Evolutionary conservation across 1,284 basidiomycete species (phyloP), one percentile per base, ranked within the genome.

Genomic region (Ustilago bromivora): DNA sequence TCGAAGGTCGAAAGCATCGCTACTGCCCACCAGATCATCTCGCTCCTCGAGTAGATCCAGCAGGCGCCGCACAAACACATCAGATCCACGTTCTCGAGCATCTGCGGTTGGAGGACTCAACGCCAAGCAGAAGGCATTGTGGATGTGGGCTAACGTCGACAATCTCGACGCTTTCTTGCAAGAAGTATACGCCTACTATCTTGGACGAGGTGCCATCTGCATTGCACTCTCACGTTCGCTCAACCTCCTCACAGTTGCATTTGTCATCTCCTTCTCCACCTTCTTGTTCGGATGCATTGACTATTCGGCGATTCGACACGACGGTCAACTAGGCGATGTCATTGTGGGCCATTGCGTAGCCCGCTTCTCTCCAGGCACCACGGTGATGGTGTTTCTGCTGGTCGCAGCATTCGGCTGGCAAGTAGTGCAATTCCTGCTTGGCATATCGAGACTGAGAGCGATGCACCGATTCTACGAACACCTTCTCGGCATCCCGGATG

Each of bases 101-200:
- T 71, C 69, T 4, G 66, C 66, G 0, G 58, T 76, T 3, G 73
- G 71, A 1, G 72, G 80, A 9, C 65, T 81, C 19, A 69, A 55
- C 23, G 65, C 66, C 8, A 77, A 74, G 63, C 76, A 82, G 46
- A 81, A 73, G 77, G 96, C 96, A 0, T 86, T 98, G 51, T 99
- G 97, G 97, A 93, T 94, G 75, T 99, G 97, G 97, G 94, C 97
- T 71, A 99, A 99, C 85, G 94, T 98, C 9, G 94, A 94, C 83
- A 96, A 99, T 85, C 89, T 99, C 46, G 96, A 99, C 83, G 91
- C 91, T 8, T 99, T 97, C 87, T 87, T 99, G 36, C 94, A 96
- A 88, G 94, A 98, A 81, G 94, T 94, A 47, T 99, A 99, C 86
- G 89, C 90, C 58, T 99, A 98, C 86, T 99, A 99, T 85, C 92